Evolutionary conservation across 2,329 filamentous ascomycete species (phyloP), one percentile per base, ranked within the genome.

Genomic region (Claviceps digitariae): DNA sequence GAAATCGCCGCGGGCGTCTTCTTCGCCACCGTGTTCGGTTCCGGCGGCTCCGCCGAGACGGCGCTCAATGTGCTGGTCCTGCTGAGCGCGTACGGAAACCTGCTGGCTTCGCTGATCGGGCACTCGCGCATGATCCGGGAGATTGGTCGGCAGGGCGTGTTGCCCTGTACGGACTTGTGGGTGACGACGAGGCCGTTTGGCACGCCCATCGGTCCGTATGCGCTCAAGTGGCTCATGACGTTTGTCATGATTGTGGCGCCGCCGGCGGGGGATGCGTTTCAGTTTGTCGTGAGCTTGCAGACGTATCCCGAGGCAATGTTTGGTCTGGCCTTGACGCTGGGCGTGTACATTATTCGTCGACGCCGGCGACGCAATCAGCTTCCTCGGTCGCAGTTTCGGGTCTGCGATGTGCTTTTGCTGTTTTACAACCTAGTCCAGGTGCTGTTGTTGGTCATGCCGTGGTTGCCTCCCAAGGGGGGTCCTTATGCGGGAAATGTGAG

Each of bases 361-460:
- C 74, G 76, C 1, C 75, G 82, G 4, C 71, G 0, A 12, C 46
- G 31, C 12, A 36, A 36, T 10, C 29, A 36, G 29, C 46, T 48
- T 48, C 46, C 46, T 6, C 1, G 7, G 2, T 67, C 77, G 0
- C 73, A 74, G 4, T 87, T 84, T 64, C 70, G 67, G 7, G 76
- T 80, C 0, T 87, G 82, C 82, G 63, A 81, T 54, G 51, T 74
- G 0, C 71, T 76, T 0, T 64, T 87, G 1, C 60, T 76, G 8
- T 84, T 87, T 64, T 80, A 75, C 49, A 74, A 83, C 47, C 62
- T 79, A 0, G 67, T 81, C 0, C 77, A 84, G 51, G 53, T 82
- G 0, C 87, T 81, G 55, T 68, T 86, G 46, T 67, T 88, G 2
- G 73, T 82, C 17, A 85, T 86, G 74, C 84, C 84, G 0, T 88